Base-by-base conservation (phyloP, 176 grass and related monocot genomes). In the Panicum miliaceum region DNA sequence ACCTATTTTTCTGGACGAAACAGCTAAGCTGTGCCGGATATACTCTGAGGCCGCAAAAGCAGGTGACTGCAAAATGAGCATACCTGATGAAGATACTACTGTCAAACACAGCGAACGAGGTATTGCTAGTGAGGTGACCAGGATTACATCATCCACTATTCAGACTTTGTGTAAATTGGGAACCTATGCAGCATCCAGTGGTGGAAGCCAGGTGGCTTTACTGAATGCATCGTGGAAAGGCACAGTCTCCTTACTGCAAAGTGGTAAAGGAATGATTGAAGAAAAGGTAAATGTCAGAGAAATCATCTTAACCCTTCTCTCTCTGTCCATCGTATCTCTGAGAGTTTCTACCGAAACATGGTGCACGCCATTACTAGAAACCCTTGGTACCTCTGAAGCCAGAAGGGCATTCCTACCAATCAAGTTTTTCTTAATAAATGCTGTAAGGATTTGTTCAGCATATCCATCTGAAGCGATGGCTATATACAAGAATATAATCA, bases 201-300 rank as follows among this genome's bases (percentile, higher is more conserved):
- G 96, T 84, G 93, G 91, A 76, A 93, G 72, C 84, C 87, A 91
- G 41, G 91, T 93, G 67, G 81, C 87, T 65, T 78, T 95, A 63
- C 86, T 95, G 43, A 98, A 95, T 87, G 78, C 88, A 64, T 98
- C 96, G 67, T 98, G 96, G 96, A 98, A 95, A 78, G 93, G 96
- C 46, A 82, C 89, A 52, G 91, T 95, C 75, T 93, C 93, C 50
- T 95, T 98, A 77, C 76, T 98, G 68, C 96, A 98, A 64, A 88
- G 85, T 87, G 86, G 81, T 78, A 95, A 95, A 93, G 94, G 92
- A 77, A 48, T 53, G 65, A 85, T 97, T 79, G 63, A 85, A 81
- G 85, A 54, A 86, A 91, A 91, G 38, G 20, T 91, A 73, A 87
- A 85, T 82, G 77, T 95, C 18, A 51, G 82, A 64, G 85, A 93